phyloP scores from a whole-genome alignment of 2,329 filamentous ascomycete genomes.

The Nigrograna mackinnonii region DNA sequence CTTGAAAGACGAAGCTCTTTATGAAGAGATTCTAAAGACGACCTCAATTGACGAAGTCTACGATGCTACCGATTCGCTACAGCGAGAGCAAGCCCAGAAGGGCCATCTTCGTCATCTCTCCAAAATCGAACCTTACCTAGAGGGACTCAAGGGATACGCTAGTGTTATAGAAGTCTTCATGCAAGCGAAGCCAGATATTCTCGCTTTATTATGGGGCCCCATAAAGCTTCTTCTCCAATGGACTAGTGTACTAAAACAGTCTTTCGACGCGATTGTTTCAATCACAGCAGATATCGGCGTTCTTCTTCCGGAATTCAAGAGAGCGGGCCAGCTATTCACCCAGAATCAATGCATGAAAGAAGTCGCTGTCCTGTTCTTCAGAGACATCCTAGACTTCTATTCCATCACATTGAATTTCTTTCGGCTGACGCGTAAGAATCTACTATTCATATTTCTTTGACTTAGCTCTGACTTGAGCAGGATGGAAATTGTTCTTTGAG shows the following conservation, averaged over 20 bases:
- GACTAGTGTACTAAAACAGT: slow-evolving; percentile 18
- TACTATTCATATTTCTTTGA: no score
- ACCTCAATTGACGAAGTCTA: neutral
- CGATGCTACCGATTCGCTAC: slow-evolving; percentile 32
- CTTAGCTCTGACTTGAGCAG: no score
- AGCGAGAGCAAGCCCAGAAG: slow-evolving; percentile 30
- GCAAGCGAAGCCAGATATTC: slow-evolving; percentile 35
- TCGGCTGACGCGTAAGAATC: slow-evolving; percentile 18
- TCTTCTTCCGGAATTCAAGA: slow-evolving; percentile 27
- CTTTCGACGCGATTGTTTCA: slow-evolving; percentile 25
- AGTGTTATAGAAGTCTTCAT: slow-evolving; percentile 32
- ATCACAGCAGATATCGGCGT: slow-evolving; percentile 22
- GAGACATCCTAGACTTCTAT: slow-evolving; percentile 43
- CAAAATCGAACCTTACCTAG: slow-evolving; percentile 27
- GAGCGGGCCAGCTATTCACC: slow-evolving; percentile 21
- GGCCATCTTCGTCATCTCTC: neutral
- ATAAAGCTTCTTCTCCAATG: slow-evolving; percentile 31
- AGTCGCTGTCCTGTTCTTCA: slow-evolving; percentile 37
- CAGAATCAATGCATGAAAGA: slow-evolving; percentile 6
- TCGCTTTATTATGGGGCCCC: slow-evolving; percentile 44
- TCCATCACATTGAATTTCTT: slow-evolving; percentile 35
- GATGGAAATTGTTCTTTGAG: no score
- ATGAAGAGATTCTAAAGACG: neutral
- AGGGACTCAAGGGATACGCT: slow-evolving; percentile 28
- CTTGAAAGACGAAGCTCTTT: neutral